phyloP scores from a whole-genome alignment of 306 rosid genomes.

The Herpetospermum pedunculosum region DNA sequence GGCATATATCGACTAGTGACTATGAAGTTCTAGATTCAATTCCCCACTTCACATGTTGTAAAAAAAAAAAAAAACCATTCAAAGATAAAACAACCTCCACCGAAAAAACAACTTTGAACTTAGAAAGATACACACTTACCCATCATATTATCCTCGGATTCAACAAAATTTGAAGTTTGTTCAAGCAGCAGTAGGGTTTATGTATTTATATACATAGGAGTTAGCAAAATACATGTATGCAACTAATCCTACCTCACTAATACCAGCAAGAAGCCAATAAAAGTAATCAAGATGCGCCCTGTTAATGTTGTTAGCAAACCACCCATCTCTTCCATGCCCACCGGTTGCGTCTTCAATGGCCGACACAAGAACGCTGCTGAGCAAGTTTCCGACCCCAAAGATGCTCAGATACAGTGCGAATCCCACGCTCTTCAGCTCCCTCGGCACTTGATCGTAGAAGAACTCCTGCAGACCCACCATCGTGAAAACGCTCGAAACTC shows the following conservation, averaged over 20 bases:
- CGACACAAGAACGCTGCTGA: constrained; percentile 45
- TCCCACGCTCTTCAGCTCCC: constrained; percentile 50
- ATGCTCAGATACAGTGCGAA: constrained; percentile 46
- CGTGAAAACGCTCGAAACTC: constrained; percentile 40
- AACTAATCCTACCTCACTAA: constrained; percentile 18
- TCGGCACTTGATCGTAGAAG: constrained; percentile 61
- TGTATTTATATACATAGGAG: not conserved
- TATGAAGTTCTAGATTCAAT: too few relatives aligned
- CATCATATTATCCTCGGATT: too few relatives aligned
- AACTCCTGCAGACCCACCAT: constrained; percentile 68
- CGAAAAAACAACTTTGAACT: too few relatives aligned
- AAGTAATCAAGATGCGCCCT: constrained; percentile 62
- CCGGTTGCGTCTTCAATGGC: constrained; percentile 21
- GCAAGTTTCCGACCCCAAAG: constrained; percentile 46
- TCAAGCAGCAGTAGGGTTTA: too few relatives aligned
- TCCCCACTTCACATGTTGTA: too few relatives aligned
- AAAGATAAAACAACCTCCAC: too few relatives aligned
- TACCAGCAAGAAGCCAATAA: constrained; percentile 43
- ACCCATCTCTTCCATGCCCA: constrained; percentile 22
- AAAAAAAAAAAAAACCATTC: too few relatives aligned
- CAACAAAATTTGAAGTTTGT: too few relatives aligned
- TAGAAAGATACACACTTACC: too few relatives aligned
- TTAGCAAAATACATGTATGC: constrained; percentile 18
- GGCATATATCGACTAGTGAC: too few relatives aligned
- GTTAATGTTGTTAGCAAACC: constrained; percentile 55